Percentiles rank a stretch among this genome's conserved stretches.
Evolutionary conservation across 768 basidiomycete genomes (phyloP).

Genomic region (Leccinum olivaceopallidum): DNA sequence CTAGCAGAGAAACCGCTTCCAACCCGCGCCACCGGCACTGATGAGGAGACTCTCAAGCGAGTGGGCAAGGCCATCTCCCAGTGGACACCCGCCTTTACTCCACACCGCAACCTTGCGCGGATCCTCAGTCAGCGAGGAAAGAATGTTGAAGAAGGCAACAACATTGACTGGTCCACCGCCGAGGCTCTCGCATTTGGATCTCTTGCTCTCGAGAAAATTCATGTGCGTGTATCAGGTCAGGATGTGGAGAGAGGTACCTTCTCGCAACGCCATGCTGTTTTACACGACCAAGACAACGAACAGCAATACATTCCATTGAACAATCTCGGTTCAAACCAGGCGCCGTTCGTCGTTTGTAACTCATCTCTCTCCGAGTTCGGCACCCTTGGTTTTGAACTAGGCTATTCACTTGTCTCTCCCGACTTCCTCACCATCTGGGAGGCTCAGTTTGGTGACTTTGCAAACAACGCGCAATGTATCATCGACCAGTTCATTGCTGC

Average conservation of each 20-base stretch:
- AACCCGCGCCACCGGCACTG: conserved; percentile 83
- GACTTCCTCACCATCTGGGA: conserved; percentile 95
- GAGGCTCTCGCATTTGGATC: conserved; percentile 97
- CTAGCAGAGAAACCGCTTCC: conserved; percentile 91
- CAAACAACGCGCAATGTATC: conserved; percentile 95
- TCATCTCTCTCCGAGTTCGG: conserved; percentile 96
- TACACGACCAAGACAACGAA: conserved; percentile 95
- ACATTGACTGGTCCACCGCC: conserved; percentile 98
- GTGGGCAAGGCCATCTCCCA: conserved; percentile 87
- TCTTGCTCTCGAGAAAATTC: conserved; percentile 88
- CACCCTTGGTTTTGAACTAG: conserved; percentile 94
- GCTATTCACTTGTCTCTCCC: conserved; percentile 97
- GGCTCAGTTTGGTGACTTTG: conserved; percentile 98
- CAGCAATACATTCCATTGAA: conserved; percentile 88
- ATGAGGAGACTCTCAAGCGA: conserved; percentile 72
- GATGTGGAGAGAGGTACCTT: conserved; percentile 99
- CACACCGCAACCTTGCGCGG: conserved; percentile 92
- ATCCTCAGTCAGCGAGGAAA: conserved; percentile 88
- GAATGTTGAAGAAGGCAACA: conserved; percentile 84
- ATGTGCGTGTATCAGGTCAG: conserved; percentile 95
- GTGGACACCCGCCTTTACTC: conserved; percentile 81
- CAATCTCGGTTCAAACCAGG: conserved; percentile 84
- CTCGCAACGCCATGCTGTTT: conserved; percentile 95
- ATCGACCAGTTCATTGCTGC: conserved; percentile 99
- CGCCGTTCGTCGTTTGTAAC: conserved; percentile 94